Evolutionary conservation across 306 rosid genomes (phyloP).

Genomic region (Abrus precatorius): DNA sequence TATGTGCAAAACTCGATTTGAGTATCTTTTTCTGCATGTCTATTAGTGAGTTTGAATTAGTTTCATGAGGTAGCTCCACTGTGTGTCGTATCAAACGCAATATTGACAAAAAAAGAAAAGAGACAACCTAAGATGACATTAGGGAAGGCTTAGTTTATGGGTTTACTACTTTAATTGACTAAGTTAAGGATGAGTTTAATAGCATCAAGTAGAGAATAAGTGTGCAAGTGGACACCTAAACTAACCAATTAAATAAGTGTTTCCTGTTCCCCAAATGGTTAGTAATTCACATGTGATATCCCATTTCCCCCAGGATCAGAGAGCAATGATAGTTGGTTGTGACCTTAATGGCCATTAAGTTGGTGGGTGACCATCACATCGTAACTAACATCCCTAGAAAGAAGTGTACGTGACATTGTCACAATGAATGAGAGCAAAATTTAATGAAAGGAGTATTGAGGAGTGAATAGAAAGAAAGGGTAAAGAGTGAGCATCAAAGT

Average conservation of each 20-base stretch:
- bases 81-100: too few species aligned
- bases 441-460: neutral
- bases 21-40: too few species aligned
- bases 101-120: too few species aligned
- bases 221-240: neutral
- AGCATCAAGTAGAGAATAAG: neutral
- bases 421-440: neutral
- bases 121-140: too few species aligned
- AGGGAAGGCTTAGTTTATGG: too few species aligned
- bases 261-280: constrained; percentile 1
- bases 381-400: constrained; percentile 18
- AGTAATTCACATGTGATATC: constrained; percentile 28
- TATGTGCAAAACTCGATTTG: too few species aligned
- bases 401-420: neutral
- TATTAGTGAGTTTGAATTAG: too few species aligned
- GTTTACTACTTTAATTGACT: neutral
- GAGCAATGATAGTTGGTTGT: constrained; percentile 31
- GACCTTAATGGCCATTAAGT: constrained; percentile 40
- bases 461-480: neutral
- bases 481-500: constrained; percentile 8
- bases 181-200: neutral
- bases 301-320: neutral
- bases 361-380: constrained; percentile 48
- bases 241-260: neutral
- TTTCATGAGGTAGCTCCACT: too few species aligned